These are phyloP conservation scores for Lactarius evosmus DNA, from an alignment of 768 basidiomycete genomes.

Conservation along the genomic window DNA sequence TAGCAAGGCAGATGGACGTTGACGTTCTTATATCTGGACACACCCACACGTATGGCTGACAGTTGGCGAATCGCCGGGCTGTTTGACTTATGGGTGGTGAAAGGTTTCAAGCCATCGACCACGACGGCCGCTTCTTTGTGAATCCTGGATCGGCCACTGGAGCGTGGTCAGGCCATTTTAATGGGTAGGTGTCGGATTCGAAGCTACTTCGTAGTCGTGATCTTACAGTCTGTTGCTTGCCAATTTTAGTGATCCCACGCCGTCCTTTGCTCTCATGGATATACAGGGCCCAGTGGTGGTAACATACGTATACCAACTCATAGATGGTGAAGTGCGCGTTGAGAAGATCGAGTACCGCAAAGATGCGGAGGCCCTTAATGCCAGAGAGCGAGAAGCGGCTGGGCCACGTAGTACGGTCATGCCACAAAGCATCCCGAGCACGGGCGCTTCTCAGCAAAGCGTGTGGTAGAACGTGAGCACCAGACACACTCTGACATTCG, in stretches of 20 bases:
- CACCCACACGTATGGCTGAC: slow-evolving; percentile 76
- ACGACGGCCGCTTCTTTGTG: slow-evolving; percentile 88
- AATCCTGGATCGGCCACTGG: slow-evolving; percentile 96
- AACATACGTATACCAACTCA: slow-evolving; percentile 94
- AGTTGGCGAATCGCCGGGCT: background rate
- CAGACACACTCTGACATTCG: background rate
- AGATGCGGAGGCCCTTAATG: slow-evolving; percentile 44
- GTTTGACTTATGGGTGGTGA: slow-evolving; percentile 2
- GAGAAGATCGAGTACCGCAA: slow-evolving; percentile 87
- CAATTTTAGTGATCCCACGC: slow-evolving; percentile 67
- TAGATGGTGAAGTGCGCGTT: slow-evolving; percentile 90
- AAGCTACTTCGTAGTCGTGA: background rate
- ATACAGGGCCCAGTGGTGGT: slow-evolving; percentile 96
- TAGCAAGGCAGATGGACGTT: slow-evolving; percentile 96
- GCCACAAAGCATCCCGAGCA: slow-evolving; percentile 50
- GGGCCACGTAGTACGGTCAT: slow-evolving; percentile 43
- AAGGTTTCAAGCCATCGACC: slow-evolving; percentile 93
- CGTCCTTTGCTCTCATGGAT: slow-evolving; percentile 97
- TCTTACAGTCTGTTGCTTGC: background rate
- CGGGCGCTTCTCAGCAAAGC: slow-evolving; percentile 37
- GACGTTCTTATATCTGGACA: slow-evolving; percentile 93
- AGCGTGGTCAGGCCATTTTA: slow-evolving; percentile 81
- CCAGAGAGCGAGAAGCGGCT: slow-evolving; percentile 34
- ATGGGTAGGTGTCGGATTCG: slow-evolving; percentile 46
- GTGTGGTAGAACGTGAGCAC: slow-evolving; percentile 33